A percentile compares a stretch with the other conserved stretches of the same genome.
Conservation (phyloP, 768 basidiomycete species). For the Hypholoma fasciculare region DNA sequence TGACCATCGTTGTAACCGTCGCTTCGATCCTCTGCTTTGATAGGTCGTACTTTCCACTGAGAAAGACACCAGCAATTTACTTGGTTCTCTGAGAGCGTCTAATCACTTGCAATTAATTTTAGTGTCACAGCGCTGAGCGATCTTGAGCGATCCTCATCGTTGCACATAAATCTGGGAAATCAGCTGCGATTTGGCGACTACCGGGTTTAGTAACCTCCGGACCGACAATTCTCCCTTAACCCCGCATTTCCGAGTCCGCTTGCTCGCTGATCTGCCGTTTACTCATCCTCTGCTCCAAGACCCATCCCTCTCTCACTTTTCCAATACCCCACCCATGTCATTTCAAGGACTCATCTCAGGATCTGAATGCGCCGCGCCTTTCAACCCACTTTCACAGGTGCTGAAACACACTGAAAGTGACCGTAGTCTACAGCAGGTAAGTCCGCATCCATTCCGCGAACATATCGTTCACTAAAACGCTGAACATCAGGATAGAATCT, state of each 20-base stretch:
- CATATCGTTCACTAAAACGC: neutral
- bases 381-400: slow-evolving; percentile 88
- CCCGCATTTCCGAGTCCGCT: slow-evolving; percentile 11
- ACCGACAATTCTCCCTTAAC: slow-evolving; percentile 21
- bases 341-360: slow-evolving; percentile 83
- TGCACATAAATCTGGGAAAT: too few species aligned
- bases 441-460: slow-evolving; percentile 15
- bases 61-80: too few species aligned
- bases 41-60: too few species aligned
- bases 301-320: too few species aligned
- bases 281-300: neutral
- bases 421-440: slow-evolving; percentile 83
- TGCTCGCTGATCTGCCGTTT: neutral
- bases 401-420: slow-evolving; percentile 90
- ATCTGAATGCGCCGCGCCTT: slow-evolving; percentile 81
- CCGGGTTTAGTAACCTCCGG: slow-evolving; percentile 24
- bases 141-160: too few species aligned
- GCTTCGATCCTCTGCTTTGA: too few species aligned
- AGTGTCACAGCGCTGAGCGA: too few species aligned
- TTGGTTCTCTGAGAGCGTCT: too few species aligned
- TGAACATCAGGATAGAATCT: slow-evolving; percentile 62
- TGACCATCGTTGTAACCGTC: too few species aligned
- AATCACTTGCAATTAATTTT: too few species aligned
- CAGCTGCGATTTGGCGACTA: slow-evolving; percentile 8
- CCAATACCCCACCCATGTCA: slow-evolving; percentile 47